Evolutionary conservation across 2,329 filamentous ascomycete genomes (phyloP).

Genomic region (Trichoderma atrobrunneum): DNA sequence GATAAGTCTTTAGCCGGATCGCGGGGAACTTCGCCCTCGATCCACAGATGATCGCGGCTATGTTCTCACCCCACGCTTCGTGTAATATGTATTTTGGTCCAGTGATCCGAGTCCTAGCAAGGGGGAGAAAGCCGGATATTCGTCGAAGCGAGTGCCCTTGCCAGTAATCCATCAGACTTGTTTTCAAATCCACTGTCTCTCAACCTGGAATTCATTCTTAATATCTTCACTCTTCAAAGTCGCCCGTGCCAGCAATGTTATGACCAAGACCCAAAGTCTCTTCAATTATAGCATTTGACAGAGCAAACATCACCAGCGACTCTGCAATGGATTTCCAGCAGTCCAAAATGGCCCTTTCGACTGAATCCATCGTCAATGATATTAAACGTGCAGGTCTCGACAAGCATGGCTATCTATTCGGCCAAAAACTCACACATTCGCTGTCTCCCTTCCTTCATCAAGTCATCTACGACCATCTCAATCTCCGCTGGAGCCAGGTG

Average conservation of each 20-base stretch:
- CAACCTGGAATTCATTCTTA: not conserved
- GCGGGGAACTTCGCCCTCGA: not conserved
- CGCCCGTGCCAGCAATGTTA: not conserved
- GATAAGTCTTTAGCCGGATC: slow-evolving; percentile 15
- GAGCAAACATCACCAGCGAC: not conserved
- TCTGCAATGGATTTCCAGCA: not conserved
- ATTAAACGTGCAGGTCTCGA: not conserved
- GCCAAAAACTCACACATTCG: slow-evolving; percentile 9
- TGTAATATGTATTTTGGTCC: not conserved
- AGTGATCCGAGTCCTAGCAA: not conserved
- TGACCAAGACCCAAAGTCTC: not conserved
- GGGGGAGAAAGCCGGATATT: slow-evolving; percentile 1
- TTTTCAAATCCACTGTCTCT: too few species aligned
- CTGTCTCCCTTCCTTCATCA: slow-evolving; percentile 15
- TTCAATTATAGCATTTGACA: not conserved
- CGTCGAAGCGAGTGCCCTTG: not conserved
- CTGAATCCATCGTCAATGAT: not conserved
- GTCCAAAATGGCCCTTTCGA: not conserved
- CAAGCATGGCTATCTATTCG: slow-evolving; percentile 14
- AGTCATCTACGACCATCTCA: slow-evolving; percentile 11
- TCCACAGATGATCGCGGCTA: not conserved
- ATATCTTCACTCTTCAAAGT: not conserved
- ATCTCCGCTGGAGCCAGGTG: slow-evolving; percentile 8
- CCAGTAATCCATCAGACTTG: not conserved
- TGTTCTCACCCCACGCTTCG: not conserved